A percentile compares a stretch with the other conserved stretches of the same genome.
These are phyloP conservation scores for Suillus clintonianus DNA, from an alignment of 768 basidiomycete species.

Conservation along the genomic window DNA sequence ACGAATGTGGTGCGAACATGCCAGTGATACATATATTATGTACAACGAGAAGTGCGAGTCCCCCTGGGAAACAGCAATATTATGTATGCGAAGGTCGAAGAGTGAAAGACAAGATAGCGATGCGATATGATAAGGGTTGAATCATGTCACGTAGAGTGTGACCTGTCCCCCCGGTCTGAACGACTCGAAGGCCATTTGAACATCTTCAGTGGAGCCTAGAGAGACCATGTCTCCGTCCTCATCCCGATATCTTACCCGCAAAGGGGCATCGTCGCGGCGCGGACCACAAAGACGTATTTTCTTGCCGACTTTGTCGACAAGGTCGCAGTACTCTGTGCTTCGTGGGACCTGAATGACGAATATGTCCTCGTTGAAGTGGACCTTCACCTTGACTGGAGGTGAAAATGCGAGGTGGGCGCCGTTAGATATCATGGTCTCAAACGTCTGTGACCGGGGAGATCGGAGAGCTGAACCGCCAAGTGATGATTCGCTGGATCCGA, in stretches of 20 bases:
- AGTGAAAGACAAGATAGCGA: not conserved
- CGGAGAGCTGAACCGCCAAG: constrained; percentile 59
- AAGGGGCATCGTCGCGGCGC: constrained; percentile 72
- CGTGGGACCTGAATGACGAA: constrained; percentile 91
- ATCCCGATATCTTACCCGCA: constrained; percentile 87
- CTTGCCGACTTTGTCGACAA: constrained; percentile 87
- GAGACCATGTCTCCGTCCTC: constrained; percentile 92
- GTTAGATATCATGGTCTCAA: constrained; percentile 40
- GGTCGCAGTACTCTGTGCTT: constrained; percentile 74
- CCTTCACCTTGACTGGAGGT: constrained; percentile 84
- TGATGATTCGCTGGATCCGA: constrained; percentile 87
- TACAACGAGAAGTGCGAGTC: constrained; percentile 12
- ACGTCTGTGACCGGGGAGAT: constrained; percentile 55
- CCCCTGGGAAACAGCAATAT: constrained; percentile 15
- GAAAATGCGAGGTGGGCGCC: constrained; percentile 25
- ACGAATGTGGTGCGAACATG: constrained; percentile 23
- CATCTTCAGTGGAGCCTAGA: constrained; percentile 88
- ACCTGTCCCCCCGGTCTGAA: constrained; percentile 80
- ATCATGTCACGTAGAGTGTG: constrained; percentile 76
- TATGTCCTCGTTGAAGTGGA: constrained; percentile 92
- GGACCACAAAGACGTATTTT: constrained; percentile 94
- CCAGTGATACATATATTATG: constrained; percentile 18
- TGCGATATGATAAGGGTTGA: constrained; percentile 8
- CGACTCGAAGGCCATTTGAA: constrained; percentile 91
- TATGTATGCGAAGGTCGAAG: constrained; percentile 11